Conservation (phyloP, 2,329 filamentous ascomycete genomes). For the Cercospora brassicicola region DNA sequence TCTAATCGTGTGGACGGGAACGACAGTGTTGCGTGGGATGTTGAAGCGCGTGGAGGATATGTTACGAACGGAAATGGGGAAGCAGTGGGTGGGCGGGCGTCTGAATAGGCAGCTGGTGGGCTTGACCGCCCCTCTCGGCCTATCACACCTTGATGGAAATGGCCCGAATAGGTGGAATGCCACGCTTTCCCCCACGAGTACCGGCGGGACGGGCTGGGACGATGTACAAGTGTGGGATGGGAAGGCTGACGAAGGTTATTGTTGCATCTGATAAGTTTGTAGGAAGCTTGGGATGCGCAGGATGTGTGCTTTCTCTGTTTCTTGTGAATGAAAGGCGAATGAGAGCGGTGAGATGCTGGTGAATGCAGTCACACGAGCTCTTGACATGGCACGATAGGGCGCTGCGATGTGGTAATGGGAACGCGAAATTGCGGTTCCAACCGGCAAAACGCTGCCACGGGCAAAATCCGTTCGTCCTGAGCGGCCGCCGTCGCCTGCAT, state of each 20-base stretch:
- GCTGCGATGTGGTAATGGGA: conserved; percentile 17
- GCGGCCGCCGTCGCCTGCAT: not conserved
- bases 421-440: conserved; percentile 6
- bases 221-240: conserved; percentile 16
- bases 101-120: conserved; percentile 14
- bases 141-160: conserved; percentile 25
- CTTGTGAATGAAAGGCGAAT: not conserved
- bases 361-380: conserved; percentile 1
- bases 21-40: conserved; percentile 12
- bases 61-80: conserved; percentile 14
- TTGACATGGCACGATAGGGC: conserved; percentile 12
- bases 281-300: not conserved
- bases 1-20: conserved; percentile 4
- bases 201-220: not conserved
- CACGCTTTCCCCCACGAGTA: conserved; percentile 14
- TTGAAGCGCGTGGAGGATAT: conserved; percentile 8
- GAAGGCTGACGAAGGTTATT: conserved; percentile 7
- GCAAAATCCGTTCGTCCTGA: not conserved
- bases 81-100: conserved; percentile 15
- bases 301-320: not conserved
- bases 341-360: conserved; percentile 12
- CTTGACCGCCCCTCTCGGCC: conserved; percentile 15
- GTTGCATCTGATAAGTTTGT: conserved; percentile 1
- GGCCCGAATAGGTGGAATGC: conserved; percentile 7
- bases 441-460: conserved; percentile 1